Percentiles rank a stretch among this genome's conserved stretches.
Conservation (phyloP, 1,284 basidiomycete species). For the Microbotryomycetes sp. region DNA sequence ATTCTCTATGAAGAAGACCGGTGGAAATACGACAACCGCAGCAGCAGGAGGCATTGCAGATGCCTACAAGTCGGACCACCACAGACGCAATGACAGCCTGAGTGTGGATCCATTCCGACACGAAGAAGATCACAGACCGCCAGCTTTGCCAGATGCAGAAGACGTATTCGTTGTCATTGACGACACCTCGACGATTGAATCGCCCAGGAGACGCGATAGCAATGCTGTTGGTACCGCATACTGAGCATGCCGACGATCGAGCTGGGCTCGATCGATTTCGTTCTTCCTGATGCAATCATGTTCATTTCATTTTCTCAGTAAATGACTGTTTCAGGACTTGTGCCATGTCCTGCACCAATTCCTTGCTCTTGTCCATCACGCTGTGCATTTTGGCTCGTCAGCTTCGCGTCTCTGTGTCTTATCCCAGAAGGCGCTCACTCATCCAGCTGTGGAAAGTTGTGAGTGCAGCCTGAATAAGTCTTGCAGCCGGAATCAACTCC, state of each 20-base stretch:
- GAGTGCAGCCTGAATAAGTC: slow-evolving; percentile 49
- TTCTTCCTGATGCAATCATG: not conserved
- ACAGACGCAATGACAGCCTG: not conserved
- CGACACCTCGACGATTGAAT: not conserved
- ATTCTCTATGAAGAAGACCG: not conserved
- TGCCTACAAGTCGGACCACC: not conserved
- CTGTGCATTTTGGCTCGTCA: not conserved
- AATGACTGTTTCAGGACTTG: not conserved
- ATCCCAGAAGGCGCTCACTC: no score
- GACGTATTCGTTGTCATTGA: not conserved
- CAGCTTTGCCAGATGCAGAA: not conserved
- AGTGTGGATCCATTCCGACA: not conserved
- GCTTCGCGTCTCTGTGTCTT: no score
- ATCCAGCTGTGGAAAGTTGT: not conserved
- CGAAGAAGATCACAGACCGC: no score
- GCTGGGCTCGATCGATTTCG: not conserved
- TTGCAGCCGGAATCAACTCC: slow-evolving; percentile 51
- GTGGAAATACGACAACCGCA: not conserved
- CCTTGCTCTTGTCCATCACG: not conserved
- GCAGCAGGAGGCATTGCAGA: not conserved
- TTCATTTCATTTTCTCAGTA: not conserved
- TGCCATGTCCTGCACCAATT: not conserved
- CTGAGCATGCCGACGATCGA: not conserved
- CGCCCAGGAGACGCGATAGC: not conserved
- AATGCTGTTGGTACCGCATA: not conserved